phyloP scores from a whole-genome alignment of 306 rosid genomes.

The Quercus suber region DNA sequence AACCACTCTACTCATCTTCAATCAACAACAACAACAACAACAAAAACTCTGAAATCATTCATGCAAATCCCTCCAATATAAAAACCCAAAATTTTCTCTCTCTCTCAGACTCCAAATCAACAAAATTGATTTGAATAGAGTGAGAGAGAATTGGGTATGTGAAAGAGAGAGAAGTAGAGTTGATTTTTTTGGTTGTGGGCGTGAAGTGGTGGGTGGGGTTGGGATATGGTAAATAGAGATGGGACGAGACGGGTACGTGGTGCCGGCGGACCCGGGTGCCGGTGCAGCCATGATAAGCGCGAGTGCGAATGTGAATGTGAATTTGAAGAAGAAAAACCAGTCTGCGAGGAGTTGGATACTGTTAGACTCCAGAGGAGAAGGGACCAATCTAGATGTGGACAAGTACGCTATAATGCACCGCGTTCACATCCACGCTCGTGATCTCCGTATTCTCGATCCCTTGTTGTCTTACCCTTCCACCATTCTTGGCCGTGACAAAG shows the following conservation, averaged over 20 bases:
- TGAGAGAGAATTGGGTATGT: conserved; percentile 23
- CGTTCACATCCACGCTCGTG: conserved; percentile 91
- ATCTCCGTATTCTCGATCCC: conserved; percentile 91
- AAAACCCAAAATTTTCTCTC: background rate
- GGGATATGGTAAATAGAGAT: conserved; percentile 48
- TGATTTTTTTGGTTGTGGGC: no score
- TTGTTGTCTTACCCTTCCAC: conserved; percentile 85
- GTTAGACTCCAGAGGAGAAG: conserved; percentile 57
- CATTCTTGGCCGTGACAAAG: conserved; percentile 85
- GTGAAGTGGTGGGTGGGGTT: conserved; percentile 6
- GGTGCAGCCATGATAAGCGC: background rate
- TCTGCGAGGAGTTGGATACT: conserved; percentile 79
- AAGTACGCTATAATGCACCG: conserved; percentile 87
- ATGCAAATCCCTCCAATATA: background rate
- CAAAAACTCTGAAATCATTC: no score
- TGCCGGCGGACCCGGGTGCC: conserved; percentile 66
- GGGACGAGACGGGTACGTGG: conserved; percentile 73
- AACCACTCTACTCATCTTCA: no score
- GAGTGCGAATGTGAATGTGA: background rate
- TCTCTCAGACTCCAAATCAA: background rate
- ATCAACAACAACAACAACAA: no score
- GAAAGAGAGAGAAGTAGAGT: conserved; percentile 26
- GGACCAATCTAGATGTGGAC: conserved; percentile 70
- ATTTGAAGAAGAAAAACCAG: conserved; percentile 71
- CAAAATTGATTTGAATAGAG: conserved; percentile 4